Percentiles rank a stretch among this genome's conserved stretches.
These are phyloP conservation scores for Dryas integrifolia DNA, from an alignment of 331 rosid genomes.

Conservation along the genomic window DNA sequence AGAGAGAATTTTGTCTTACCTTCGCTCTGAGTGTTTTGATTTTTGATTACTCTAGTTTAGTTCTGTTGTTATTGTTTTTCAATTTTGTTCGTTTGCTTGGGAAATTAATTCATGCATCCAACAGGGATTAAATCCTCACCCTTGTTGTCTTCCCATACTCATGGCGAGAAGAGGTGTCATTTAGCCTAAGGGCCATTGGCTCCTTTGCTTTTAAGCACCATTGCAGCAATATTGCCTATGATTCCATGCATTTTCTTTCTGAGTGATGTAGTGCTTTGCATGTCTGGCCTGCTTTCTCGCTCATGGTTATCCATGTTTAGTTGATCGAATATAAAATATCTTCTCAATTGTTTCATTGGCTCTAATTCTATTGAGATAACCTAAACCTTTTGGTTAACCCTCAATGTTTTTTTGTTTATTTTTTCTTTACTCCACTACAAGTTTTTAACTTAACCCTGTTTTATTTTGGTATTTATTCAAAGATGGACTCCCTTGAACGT, in stretches of 20 bases:
- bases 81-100: background rate
- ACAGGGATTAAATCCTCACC: background rate
- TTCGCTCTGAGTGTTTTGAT: background rate
- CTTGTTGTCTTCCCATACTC: background rate
- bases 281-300: background rate
- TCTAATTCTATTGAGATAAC: background rate
- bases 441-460: constrained; percentile 22
- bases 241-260: background rate
- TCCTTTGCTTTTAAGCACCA: background rate
- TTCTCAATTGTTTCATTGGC: background rate
- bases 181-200: background rate
- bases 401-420: background rate
- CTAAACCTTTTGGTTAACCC: background rate
- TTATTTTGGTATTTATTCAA: constrained; percentile 33
- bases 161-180: background rate
- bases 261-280: background rate
- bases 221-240: background rate
- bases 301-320: background rate
- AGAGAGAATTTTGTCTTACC: background rate
- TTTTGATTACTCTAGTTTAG: too few relatives aligned
- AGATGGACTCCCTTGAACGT: constrained; percentile 93
- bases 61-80: constrained; percentile 1
- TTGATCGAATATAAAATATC: background rate
- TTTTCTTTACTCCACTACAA: constrained; percentile 8
- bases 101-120: background rate